Percentiles rank a stretch among this genome's conserved stretches.
phyloP scores from a whole-genome alignment of 1,139 yeast species.

The Hyphopichia wangnamkhiaoensis region DNA sequence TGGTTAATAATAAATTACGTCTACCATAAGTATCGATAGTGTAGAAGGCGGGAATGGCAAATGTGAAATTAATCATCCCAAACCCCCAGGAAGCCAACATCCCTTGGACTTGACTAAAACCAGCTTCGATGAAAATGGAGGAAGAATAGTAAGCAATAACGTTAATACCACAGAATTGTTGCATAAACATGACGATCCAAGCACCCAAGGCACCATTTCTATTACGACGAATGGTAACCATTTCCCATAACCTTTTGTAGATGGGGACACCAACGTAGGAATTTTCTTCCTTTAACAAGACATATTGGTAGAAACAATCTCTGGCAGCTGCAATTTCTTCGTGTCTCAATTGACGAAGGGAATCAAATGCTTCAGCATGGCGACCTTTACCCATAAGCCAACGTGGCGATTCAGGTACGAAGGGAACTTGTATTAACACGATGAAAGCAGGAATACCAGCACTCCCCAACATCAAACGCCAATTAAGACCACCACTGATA shows the following conservation, averaged over 20 bases:
- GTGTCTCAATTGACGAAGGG: constrained; percentile 34
- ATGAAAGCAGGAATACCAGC: constrained; percentile 19
- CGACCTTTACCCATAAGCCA: constrained; percentile 31
- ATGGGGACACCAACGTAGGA: constrained; percentile 57
- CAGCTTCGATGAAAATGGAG: constrained; percentile 68
- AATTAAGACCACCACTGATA: constrained; percentile 16
- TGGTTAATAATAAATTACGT: constrained; percentile 63
- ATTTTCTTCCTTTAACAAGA: constrained; percentile 62
- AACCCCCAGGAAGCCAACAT: constrained; percentile 83
- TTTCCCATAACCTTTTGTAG: constrained; percentile 50
- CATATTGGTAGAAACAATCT: constrained; percentile 62
- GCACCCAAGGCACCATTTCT: constrained; percentile 82
- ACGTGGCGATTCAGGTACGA: constrained; percentile 30
- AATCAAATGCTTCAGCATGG: constrained; percentile 22
- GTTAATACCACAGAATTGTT: constrained; percentile 89
- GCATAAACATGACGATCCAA: constrained; percentile 84
- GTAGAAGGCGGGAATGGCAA: constrained; percentile 82
- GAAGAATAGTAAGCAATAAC: constrained; percentile 84
- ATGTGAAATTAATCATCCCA: constrained; percentile 77
- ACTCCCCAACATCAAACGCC: constrained; percentile 24
- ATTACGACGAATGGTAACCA: constrained; percentile 73
- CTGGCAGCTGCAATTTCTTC: constrained; percentile 59
- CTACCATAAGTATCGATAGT: constrained; percentile 83
- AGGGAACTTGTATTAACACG: constrained; percentile 15
- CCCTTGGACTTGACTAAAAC: constrained; percentile 61